phyloP scores from a whole-genome alignment of 345 rosid species.

The Salix exigua region DNA sequence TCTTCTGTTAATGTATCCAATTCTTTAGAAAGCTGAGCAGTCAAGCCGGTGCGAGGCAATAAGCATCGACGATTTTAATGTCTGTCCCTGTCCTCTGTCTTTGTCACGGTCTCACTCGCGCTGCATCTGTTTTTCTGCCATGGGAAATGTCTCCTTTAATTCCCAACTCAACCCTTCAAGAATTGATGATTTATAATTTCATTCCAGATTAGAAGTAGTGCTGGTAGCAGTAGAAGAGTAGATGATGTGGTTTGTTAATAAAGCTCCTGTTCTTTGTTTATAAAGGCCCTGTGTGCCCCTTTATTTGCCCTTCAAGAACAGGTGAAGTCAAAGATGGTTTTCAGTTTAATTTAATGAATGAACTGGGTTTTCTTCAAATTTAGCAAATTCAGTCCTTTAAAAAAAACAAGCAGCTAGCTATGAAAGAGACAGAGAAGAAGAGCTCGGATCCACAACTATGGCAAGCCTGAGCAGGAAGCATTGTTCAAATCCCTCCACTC shows the following conservation, averaged over 20 bases:
- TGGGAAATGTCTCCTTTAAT: neutral
- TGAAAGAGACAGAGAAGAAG: constrained; percentile 26
- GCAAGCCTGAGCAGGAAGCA: constrained; percentile 32
- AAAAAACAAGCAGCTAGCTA: constrained; percentile 22
- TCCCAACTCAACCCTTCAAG: neutral
- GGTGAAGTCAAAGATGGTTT: neutral
- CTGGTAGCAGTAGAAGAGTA: neutral
- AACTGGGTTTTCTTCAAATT: neutral
- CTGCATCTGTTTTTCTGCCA: neutral
- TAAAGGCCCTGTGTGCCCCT: neutral
- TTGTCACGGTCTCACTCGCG: neutral
- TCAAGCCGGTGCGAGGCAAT: neutral
- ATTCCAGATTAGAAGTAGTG: neutral
- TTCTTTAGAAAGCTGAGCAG: no score
- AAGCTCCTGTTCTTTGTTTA: neutral
- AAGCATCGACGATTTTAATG: neutral
- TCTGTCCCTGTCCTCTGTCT: neutral
- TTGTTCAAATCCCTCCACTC: constrained; percentile 27
- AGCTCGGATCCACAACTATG: constrained; percentile 24
- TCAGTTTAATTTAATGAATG: neutral
- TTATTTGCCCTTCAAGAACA: neutral
- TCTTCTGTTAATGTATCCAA: no score
- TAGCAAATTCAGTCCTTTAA: neutral
- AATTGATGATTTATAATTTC: neutral
- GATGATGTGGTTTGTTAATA: neutral